Evolutionary conservation across 176 grass and related monocot genomes (phyloP).

Genomic region (Elymus sibiricus): DNA sequence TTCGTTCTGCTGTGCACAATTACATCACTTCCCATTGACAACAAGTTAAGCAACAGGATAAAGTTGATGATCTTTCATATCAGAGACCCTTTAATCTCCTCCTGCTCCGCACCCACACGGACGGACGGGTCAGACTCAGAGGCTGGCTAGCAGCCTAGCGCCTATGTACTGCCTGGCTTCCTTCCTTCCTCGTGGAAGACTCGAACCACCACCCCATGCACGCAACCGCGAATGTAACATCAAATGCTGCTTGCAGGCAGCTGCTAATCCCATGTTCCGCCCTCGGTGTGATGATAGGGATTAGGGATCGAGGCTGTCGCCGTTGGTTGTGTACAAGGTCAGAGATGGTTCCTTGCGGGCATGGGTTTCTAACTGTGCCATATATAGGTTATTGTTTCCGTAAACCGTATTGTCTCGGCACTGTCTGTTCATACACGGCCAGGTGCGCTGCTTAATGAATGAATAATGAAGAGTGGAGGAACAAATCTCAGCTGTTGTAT

Average conservation of each 20-base stretch:
- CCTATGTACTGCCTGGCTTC: background rate
- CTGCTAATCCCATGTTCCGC: background rate
- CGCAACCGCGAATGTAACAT: background rate
- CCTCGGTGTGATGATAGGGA: background rate
- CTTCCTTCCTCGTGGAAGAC: constrained; percentile 25
- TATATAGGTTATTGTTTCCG: constrained; percentile 33
- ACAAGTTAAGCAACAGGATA: constrained; percentile 56
- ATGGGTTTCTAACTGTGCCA: constrained; percentile 49
- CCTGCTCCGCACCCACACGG: background rate
- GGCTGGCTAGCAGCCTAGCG: too few species aligned
- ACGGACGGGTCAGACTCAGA: background rate
- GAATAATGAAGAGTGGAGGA: background rate
- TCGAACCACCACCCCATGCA: constrained; percentile 24
- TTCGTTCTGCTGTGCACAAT: constrained; percentile 37
- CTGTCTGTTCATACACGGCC: background rate
- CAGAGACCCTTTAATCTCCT: background rate
- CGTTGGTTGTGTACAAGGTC: constrained; percentile 37
- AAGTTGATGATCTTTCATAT: constrained; percentile 13
- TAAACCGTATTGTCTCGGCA: constrained; percentile 24
- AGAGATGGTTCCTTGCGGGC: constrained; percentile 52
- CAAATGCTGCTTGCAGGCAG: constrained; percentile 1
- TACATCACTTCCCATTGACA: constrained; percentile 62
- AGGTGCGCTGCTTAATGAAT: constrained; percentile 8
- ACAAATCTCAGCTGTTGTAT: constrained; percentile 17
- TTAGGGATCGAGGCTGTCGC: background rate